phyloP scores from a whole-genome alignment of 441 rosid species.

The Bocquillonia castaneifolia region DNA sequence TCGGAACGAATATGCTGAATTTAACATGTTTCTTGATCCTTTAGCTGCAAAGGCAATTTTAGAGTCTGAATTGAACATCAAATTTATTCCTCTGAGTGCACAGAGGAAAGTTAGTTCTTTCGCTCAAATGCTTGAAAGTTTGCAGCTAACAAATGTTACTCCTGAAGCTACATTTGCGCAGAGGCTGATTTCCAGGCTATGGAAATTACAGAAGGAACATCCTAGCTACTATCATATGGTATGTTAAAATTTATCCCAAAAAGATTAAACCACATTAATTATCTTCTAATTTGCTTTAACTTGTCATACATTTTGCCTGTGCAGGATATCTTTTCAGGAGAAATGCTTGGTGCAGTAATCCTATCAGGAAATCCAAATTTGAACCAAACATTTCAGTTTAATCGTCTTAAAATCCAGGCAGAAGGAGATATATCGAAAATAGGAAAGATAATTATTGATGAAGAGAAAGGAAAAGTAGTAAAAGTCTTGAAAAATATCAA shows the following conservation, averaged over 20 bases:
- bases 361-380: too few relatives aligned
- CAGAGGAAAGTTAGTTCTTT: conserved; percentile 52
- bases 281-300: too few relatives aligned
- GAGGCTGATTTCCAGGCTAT: conserved; percentile 46
- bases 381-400: conserved; percentile 33
- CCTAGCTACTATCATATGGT: conserved; percentile 64
- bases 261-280: too few relatives aligned
- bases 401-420: conserved; percentile 44
- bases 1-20: conserved; percentile 55
- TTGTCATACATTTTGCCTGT: too few relatives aligned
- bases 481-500: conserved; percentile 45
- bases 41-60: conserved; percentile 67
- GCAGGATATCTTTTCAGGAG: conserved; percentile 80
- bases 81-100: conserved; percentile 57
- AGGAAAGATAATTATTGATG: conserved; percentile 44
- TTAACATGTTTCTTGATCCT: conserved; percentile 84
- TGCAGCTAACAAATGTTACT: conserved; percentile 31
- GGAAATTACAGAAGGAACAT: conserved; percentile 41
- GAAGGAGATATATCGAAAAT: conserved; percentile 51
- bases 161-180: conserved; percentile 54
- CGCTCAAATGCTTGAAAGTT: conserved; percentile 29
- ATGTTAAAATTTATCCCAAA: not conserved
- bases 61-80: conserved; percentile 54
- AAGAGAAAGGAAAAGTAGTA: conserved; percentile 38
- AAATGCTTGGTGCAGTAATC: conserved; percentile 66